Evolutionary conservation across 805 yeast species (phyloP), one percentile per base, ranked within the genome.

Genomic region (Scheffersomyces coipomensis): DNA sequence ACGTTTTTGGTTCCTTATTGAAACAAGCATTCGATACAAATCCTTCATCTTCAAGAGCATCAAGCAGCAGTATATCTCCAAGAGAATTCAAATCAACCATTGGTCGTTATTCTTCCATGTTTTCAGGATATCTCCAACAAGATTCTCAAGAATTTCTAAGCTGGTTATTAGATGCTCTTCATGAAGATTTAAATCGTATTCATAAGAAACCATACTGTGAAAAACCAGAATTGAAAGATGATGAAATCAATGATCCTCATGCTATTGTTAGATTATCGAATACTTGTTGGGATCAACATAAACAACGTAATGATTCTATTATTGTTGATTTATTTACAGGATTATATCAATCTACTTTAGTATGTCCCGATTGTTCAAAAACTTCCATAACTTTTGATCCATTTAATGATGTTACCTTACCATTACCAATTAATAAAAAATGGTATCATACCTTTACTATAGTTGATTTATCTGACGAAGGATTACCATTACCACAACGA

Each of bases 81-180:
- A 65, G 86, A 29, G 85, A 81, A 23, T 89, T 91, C 66, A 88
- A 87, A 52, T 66, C 73, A 24, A 81, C 87, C 0, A 73, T 91
- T 24, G 98, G 97, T 0, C 75, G 82, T 44, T 85, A 76, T 53
- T 85, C 89, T 29, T 75, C 83, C 1, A 76, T 84, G 72, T 91
- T 89, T 65, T 76, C 83, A 0, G 95, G 88, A 2, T 83, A 81
- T 49, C 80, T 78, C 42, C 97, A 91, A 58, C 97, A 91, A 54
- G 98, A 91, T 56, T 86, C 96, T 1, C 97, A 90, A 57, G 98
- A 91, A 56, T 85, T 91, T 54, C 73, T 89, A 36, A 90, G 95
- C 22, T 91, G 86, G 71, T 60, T 91, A 23, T 68, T 91, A 19
- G 97, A 91, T 61, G 89, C 93, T 2, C 66, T 91, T 26, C 97